These are phyloP conservation scores for Fusarium euwallaceae DNA, from an alignment of 2,329 filamentous ascomycete species.

Conservation along the genomic window DNA sequence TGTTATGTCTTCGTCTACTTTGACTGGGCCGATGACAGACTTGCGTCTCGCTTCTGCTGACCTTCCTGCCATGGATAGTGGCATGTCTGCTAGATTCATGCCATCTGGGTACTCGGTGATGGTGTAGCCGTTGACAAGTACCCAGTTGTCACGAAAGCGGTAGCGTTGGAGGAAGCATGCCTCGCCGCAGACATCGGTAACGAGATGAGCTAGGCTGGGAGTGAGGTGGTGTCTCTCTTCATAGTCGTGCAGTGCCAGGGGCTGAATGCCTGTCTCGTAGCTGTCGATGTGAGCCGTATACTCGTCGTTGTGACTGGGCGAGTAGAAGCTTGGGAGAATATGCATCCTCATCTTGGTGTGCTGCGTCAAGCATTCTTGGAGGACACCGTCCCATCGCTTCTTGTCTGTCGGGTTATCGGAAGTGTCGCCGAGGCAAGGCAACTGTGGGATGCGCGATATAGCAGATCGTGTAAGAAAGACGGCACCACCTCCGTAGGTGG, in stretches of 20 bases:
- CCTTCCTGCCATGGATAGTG: slow-evolving; percentile 15
- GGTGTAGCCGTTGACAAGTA: slow-evolving; percentile 62
- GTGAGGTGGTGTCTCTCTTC: slow-evolving; percentile 55
- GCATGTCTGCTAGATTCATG: slow-evolving; percentile 46
- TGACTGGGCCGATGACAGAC: slow-evolving; percentile 47
- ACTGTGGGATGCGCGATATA: slow-evolving; percentile 49
- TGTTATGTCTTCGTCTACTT: slow-evolving; percentile 48
- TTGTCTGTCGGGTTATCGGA: slow-evolving; percentile 30
- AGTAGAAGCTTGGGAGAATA: slow-evolving; percentile 59
- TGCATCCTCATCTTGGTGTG: slow-evolving; percentile 55
- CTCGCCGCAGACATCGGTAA: slow-evolving; percentile 59
- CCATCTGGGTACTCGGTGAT: slow-evolving; percentile 59
- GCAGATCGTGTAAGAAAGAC: slow-evolving; percentile 57
- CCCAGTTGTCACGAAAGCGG: slow-evolving; percentile 60
- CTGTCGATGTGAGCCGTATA: slow-evolving; percentile 47
- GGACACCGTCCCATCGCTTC: slow-evolving; percentile 56
- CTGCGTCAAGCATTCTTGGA: slow-evolving; percentile 57
- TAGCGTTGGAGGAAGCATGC: slow-evolving; percentile 63
- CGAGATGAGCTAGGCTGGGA: slow-evolving; percentile 57
- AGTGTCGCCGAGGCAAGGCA: slow-evolving; percentile 54
- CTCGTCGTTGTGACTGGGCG: slow-evolving; percentile 51
- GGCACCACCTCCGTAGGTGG: slow-evolving; percentile 60
- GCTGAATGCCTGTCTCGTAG: slow-evolving; percentile 57
- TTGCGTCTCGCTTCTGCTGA: slow-evolving; percentile 15
- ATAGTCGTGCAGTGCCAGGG: slow-evolving; percentile 58